Evolutionary conservation across 2,329 filamentous ascomycete species (phyloP).

Genomic region (Trichophyton equinum): DNA sequence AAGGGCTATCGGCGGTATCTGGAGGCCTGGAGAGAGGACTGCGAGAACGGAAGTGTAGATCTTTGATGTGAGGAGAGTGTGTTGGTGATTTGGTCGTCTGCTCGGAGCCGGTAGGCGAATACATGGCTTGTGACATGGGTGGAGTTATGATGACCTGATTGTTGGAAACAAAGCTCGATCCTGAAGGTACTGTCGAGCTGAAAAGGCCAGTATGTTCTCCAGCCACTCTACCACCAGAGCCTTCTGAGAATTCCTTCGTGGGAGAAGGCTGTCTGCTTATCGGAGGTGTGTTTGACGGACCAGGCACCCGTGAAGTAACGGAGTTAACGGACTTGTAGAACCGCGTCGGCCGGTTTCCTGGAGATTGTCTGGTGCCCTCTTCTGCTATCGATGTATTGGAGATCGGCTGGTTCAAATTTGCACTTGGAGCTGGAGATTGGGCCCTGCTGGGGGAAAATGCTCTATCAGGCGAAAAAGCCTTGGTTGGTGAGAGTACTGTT

Average conservation of each 20-base stretch:
- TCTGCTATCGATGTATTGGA: neutral
- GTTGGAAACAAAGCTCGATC: neutral
- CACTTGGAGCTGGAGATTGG: neutral
- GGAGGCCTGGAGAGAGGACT: conserved; percentile 23
- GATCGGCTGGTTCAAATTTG: neutral
- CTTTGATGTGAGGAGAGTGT: neutral
- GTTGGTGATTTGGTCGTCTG: neutral
- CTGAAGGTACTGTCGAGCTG: neutral
- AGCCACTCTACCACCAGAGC: neutral
- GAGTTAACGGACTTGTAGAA: conserved; percentile 3
- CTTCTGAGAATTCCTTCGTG: neutral
- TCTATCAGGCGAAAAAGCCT: neutral
- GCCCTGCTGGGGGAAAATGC: neutral
- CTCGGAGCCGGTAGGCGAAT: neutral
- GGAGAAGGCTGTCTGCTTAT: neutral
- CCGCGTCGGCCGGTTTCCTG: neutral
- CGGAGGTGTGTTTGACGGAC: neutral
- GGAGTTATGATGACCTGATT: neutral
- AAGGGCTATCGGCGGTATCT: conserved; percentile 14
- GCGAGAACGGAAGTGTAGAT: conserved; percentile 27
- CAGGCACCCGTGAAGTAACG: neutral
- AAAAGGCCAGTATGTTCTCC: neutral
- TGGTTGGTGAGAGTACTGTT: neutral
- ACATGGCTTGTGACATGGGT: neutral
- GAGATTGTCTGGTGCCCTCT: neutral